Evolutionary conservation across 306 rosid genomes (phyloP).

Genomic region (Glycyrrhiza uralensis): DNA sequence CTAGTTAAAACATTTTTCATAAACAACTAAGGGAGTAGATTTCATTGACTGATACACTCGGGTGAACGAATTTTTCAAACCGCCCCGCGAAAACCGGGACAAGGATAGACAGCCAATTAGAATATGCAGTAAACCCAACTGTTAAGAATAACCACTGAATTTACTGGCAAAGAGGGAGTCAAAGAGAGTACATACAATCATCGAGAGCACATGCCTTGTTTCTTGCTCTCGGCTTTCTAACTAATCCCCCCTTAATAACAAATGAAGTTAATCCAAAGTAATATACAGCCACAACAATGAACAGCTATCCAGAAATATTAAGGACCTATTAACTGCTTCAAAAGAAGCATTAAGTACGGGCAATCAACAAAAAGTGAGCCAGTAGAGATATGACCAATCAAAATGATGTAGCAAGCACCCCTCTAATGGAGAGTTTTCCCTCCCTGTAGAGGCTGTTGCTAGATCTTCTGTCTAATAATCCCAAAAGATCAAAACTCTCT

Average conservation of each 20-base stretch:
- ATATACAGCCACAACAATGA: conserved; percentile 36
- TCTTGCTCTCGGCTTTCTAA: conserved; percentile 18
- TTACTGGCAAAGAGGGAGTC: neutral
- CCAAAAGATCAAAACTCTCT: conserved; percentile 28
- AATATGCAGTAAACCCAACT: neutral
- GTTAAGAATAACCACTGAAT: conserved; percentile 1
- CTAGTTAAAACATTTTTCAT: too few relatives aligned
- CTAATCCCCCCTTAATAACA: conserved; percentile 1
- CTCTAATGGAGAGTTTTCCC: conserved; percentile 34
- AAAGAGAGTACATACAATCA: conserved; percentile 17
- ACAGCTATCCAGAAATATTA: conserved; percentile 28
- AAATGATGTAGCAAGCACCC: conserved; percentile 23
- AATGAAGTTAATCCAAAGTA: conserved; percentile 33
- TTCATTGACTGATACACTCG: neutral
- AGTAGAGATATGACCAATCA: conserved; percentile 28
- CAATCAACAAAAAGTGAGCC: conserved; percentile 27
- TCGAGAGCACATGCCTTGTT: conserved; percentile 11
- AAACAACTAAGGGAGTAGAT: too few relatives aligned
- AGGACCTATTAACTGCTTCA: conserved; percentile 19
- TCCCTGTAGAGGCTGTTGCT: conserved; percentile 21
- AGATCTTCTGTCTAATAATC: conserved; percentile 24
- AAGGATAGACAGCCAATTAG: neutral
- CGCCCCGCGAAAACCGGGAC: neutral
- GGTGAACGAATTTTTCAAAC: neutral
- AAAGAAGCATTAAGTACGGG: conserved; percentile 23